These are phyloP conservation scores for Huntiella moniliformis DNA, from an alignment of 2,329 filamentous ascomycete genomes.

Conservation along the genomic window DNA sequence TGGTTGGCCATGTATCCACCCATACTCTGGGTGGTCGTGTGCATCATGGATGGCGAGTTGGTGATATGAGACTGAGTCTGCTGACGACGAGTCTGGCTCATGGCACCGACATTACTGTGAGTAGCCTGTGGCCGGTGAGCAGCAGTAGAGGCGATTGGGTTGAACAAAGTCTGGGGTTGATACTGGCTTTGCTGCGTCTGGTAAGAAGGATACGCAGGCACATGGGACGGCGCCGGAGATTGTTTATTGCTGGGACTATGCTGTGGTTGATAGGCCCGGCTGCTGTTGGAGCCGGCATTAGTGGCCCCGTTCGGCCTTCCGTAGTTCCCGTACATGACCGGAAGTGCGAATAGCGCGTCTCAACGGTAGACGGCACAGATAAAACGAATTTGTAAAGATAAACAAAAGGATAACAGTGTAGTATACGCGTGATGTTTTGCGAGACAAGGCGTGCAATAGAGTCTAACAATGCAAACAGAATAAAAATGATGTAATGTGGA, in stretches of 20 bases:
- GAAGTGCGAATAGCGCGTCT: too few relatives aligned
- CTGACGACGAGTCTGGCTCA: constrained; percentile 19
- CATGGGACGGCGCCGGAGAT: constrained; percentile 34
- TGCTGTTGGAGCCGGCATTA: not conserved
- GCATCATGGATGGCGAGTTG: constrained; percentile 17
- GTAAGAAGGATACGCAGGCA: constrained; percentile 37
- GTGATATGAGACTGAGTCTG: constrained; percentile 21
- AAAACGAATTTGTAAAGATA: too few relatives aligned
- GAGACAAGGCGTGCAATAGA: too few relatives aligned
- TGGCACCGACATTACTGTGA: constrained; percentile 26
- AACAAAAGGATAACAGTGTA: too few relatives aligned
- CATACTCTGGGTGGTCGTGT: constrained; percentile 13
- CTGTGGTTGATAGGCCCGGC: constrained; percentile 17
- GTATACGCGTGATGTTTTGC: too few relatives aligned
- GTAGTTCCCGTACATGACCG: too few relatives aligned
- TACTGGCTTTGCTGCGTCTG: constrained; percentile 27
- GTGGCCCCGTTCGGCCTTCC: too few relatives aligned
- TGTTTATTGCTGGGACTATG: constrained; percentile 35
- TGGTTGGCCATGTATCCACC: constrained; percentile 16
- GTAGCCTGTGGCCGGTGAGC: constrained; percentile 28
- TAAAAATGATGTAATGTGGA: too few relatives aligned
- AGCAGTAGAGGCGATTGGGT: constrained; percentile 29
- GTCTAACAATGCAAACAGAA: too few relatives aligned
- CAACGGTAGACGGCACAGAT: too few relatives aligned
- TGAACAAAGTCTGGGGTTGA: constrained; percentile 36